Evolutionary conservation across 768 basidiomycete genomes (phyloP), one percentile per base, ranked within the genome.

Genomic region (Boletales sp.): DNA sequence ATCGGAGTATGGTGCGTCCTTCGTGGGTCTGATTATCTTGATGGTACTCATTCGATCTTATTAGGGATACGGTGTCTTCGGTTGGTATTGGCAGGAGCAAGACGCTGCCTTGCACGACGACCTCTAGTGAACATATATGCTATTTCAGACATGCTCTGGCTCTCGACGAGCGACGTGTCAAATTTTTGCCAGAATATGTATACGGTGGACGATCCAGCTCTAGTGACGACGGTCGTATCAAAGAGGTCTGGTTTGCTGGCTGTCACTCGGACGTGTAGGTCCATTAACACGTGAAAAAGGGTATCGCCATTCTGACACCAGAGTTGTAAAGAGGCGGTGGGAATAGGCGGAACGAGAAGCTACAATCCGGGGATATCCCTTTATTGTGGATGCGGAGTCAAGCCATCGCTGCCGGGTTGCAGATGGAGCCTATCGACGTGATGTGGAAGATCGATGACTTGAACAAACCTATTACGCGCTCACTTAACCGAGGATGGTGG

Each of bases 41-140:
- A 12, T 7, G 24, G 13, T 38, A 15, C 31, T 47, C 9, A 41
- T 14, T 15, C 5, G 14, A 11, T 15, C 10, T 29, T 29, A 4
- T 5, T 43, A 77, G 75, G 76, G 77, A 77, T 30, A 75, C 75
- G 0, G 76, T 77, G 5, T 77, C 77, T 3, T 74, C 76, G 0
- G 65, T 78, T 38, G 74, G 77, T 6, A 11, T 75, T 3, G 35
- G 65, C 3, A 57, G 74, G 37, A 55, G 49, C 12, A 63, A 52
- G 12, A 61, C 51, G 18, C 48, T 74, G 8, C 73, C 76, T 6
- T 53, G 50, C 18, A 71, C 72, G 8, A 63, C 61, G 15, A 51
- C 50, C 8, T 58, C 60, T 2, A 61, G 55, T 44, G 55, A 68
- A 31, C 68, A 74, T 43, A 62, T 76, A 8, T 73, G 72, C 37